Percentiles rank a stretch among this genome's conserved stretches.
Evolutionary conservation across 2,329 filamentous ascomycete species (phyloP).

Genomic region (Scytalidium lignicola): DNA sequence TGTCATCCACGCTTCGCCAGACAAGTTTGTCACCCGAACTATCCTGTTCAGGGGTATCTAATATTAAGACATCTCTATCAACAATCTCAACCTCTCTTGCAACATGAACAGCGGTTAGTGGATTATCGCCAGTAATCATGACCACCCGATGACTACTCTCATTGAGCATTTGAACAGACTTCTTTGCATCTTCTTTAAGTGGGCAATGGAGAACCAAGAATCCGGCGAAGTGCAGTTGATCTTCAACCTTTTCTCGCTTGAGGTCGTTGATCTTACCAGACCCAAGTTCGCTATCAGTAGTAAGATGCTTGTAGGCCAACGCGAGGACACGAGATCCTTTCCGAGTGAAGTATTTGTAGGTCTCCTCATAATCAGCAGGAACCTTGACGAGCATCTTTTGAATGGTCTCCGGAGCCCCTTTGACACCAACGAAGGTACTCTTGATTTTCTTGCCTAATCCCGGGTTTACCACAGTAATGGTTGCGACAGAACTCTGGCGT

Average conservation of each 20-base stretch:
- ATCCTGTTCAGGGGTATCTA: conserved; percentile 91
- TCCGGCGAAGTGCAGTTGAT: conserved; percentile 79
- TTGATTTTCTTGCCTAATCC: conserved; percentile 70
- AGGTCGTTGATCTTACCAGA: conserved; percentile 85
- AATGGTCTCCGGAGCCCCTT: conserved; percentile 96
- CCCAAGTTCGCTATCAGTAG: conserved; percentile 74
- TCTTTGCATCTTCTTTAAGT: conserved; percentile 91
- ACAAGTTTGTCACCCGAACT: conserved; percentile 74
- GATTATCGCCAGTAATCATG: conserved; percentile 99
- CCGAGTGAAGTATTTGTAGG: conserved; percentile 95
- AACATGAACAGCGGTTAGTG: conserved; percentile 91
- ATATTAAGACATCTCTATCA: conserved; percentile 87
- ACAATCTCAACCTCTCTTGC: conserved; percentile 96
- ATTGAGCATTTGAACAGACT: conserved; percentile 93
- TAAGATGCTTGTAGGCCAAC: conserved; percentile 88
- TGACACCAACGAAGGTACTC: conserved; percentile 90
- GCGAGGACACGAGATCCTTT: conserved; percentile 93
- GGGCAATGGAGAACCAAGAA: conserved; percentile 95
- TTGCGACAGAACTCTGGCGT: conserved; percentile 90
- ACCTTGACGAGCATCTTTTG: conserved; percentile 82
- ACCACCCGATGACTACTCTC: conserved; percentile 97
- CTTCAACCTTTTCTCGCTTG: conserved; percentile 88
- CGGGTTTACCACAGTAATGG: conserved; percentile 66
- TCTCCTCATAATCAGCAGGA: conserved; percentile 90
- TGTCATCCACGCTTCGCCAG: conserved; percentile 94